Conservation (phyloP, 176 grass and related monocot genomes). For the Calamus simplicifolius region DNA sequence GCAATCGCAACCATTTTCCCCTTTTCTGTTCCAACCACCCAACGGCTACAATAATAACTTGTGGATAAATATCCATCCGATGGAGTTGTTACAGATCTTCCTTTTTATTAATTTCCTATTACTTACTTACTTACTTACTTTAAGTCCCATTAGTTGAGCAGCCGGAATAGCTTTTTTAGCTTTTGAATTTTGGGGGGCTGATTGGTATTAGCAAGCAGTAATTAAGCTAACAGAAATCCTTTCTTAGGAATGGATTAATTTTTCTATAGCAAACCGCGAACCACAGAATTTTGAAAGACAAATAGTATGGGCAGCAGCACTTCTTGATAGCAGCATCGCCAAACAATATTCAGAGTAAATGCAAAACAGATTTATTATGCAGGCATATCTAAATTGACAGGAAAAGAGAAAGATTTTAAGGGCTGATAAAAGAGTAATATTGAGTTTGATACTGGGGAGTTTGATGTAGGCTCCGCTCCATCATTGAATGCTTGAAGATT, state of each 20-base stretch:
- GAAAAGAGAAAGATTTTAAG: not conserved
- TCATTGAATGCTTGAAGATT: not conserved
- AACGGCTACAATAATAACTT: conserved; percentile 4
- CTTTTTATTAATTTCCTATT: not conserved
- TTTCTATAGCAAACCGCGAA: too few species aligned
- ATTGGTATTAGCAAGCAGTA: too few species aligned
- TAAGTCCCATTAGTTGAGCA: not conserved
- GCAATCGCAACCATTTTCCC: not conserved
- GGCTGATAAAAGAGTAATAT: not conserved
- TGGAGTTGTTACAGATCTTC: not conserved
- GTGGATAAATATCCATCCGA: not conserved
- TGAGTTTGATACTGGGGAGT: not conserved
- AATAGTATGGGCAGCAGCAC: too few species aligned
- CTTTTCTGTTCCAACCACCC: not conserved
- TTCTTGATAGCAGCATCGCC: too few species aligned
- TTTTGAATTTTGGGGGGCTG: not conserved
- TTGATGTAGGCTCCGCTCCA: not conserved
- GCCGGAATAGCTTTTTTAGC: not conserved
- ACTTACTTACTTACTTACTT: not conserved
- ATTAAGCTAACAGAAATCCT: too few species aligned
- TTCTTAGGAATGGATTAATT: too few species aligned
- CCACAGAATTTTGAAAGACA: too few species aligned
- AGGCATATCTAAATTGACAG: too few species aligned
- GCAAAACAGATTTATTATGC: too few species aligned
- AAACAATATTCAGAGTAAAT: too few species aligned